Evolutionary conservation across 805 yeast species (phyloP), one percentile per base, ranked within the genome.

Genomic region (Maudiozyma turicensis): DNA sequence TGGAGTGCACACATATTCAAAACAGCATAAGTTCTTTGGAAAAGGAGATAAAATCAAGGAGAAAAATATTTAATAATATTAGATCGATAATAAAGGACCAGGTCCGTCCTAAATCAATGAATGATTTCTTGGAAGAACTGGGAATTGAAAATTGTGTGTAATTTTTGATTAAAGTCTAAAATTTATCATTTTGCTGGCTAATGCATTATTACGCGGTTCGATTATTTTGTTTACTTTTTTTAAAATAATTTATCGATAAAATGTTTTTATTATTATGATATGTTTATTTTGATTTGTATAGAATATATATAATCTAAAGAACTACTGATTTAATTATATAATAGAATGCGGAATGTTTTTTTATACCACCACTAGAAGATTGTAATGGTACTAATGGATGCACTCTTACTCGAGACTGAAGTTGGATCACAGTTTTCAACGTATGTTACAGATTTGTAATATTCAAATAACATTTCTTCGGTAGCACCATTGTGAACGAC

Each of bases 101-200:
- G 8, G 52, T 59, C 13, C 52, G 58, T 28, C 55, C 59, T 8
- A 51, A 57, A 40, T 54, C 60, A 50, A 46, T 61, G 44, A 52
- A 54, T 28, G 64, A 57, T 20, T 54, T 61, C 33, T 49, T 65
- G 41, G 67, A 61, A 45, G 58, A 55, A n/a, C 50, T 62, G 35
- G 65, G 66, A 28, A 52, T 47, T 28, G 66, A 61, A 45, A 20
- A 38, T 15, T 38, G 10, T 11, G 10, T 3, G 26, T 20, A 20
- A 20, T 4, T 20, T 20, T 20, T 20, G 26, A 20, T 20, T 20
- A 20, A 3, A 20, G 3, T 20, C 26, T 20, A 20, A 20, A 20
- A 20, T 20, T 20, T 20, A 20, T 20, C 26, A 20, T 20, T 20
- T 20, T 20, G 26, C 26, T 20, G 26, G 26, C 5, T 38, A 11